Conservation (phyloP, 768 basidiomycete species). For the Agaricus bisporus region DNA sequence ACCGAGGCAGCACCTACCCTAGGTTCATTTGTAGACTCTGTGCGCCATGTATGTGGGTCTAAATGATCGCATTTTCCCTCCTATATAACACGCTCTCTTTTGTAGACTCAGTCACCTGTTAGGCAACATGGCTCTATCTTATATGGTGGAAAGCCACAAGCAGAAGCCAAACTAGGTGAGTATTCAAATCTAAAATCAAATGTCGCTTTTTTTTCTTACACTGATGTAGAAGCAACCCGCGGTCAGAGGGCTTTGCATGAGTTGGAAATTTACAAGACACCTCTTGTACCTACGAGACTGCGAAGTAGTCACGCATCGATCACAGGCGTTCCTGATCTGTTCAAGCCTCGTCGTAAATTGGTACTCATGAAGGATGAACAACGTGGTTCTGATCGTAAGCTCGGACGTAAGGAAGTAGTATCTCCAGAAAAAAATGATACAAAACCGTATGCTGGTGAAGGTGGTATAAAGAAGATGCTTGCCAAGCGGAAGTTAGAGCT, state of each 20-base stretch:
- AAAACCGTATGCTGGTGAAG: constrained; percentile 76
- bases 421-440: constrained; percentile 41
- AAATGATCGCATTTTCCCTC: neutral
- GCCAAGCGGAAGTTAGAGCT: constrained; percentile 56
- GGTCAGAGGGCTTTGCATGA: constrained; percentile 67
- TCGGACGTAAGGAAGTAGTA: constrained; percentile 34
- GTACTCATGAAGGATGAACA: constrained; percentile 56
- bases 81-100: constrained; percentile 6
- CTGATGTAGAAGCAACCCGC: constrained; percentile 29
- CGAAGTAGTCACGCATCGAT: constrained; percentile 32
- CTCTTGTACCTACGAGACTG: constrained; percentile 60
- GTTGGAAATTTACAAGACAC: constrained; percentile 74
- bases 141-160: constrained; percentile 31
- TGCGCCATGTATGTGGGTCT: constrained; percentile 41
- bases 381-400: constrained; percentile 36
- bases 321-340: constrained; percentile 51
- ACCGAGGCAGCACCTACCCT: constrained; percentile 39
- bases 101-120: constrained; percentile 41
- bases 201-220: neutral
- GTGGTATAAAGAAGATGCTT: constrained; percentile 73
- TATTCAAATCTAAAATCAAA: neutral
- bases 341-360: constrained; percentile 44
- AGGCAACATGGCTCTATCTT: constrained; percentile 49
- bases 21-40: constrained; percentile 52
- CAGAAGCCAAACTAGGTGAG: constrained; percentile 23